phyloP scores from a whole-genome alignment of 495 filamentous ascomycete genomes.

The Neurospora tetrasperma region DNA sequence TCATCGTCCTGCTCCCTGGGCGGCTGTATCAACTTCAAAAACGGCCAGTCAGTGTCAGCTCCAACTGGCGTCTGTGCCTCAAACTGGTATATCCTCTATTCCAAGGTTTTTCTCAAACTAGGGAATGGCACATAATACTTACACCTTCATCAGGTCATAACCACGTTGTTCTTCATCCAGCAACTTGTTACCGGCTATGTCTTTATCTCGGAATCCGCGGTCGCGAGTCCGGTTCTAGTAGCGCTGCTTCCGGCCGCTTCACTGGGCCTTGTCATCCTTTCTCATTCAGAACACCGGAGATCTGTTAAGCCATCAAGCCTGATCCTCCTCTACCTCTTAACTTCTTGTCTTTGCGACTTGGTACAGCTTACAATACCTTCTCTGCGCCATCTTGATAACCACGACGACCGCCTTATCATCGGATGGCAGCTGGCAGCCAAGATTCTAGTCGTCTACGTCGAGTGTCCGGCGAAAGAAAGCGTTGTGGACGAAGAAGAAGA shows the following conservation, averaged over 20 bases:
- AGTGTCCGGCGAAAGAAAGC: constrained; percentile 2
- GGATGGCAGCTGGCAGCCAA: constrained; percentile 3
- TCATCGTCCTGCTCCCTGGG: constrained; percentile 6
- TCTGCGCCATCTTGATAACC: not conserved
- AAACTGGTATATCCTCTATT: not conserved
- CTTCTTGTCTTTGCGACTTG: constrained; percentile 3
- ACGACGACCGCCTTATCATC: not conserved
- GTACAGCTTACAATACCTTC: constrained; percentile 7
- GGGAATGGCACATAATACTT: not conserved
- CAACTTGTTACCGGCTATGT: not conserved
- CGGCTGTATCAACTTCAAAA: constrained; percentile 2
- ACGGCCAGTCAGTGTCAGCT: not conserved
- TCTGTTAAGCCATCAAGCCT: constrained; percentile 7
- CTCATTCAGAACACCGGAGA: constrained; percentile 5
- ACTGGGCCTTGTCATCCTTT: constrained; percentile 1
- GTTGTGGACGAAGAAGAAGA: not conserved
- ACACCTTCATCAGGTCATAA: not conserved
- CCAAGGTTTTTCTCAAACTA: not conserved
- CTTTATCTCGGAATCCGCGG: not conserved
- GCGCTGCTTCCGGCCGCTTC: not conserved
- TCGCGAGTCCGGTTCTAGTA: not conserved
- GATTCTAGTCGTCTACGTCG: constrained; percentile 5
- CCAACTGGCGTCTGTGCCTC: not conserved
- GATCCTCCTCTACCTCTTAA: constrained; percentile 8
- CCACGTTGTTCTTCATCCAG: not conserved